A percentile compares a stretch with the other conserved stretches of the same genome.
Conservation (phyloP, 306 rosid species). For the Vigna reflexopilosa region DNA sequence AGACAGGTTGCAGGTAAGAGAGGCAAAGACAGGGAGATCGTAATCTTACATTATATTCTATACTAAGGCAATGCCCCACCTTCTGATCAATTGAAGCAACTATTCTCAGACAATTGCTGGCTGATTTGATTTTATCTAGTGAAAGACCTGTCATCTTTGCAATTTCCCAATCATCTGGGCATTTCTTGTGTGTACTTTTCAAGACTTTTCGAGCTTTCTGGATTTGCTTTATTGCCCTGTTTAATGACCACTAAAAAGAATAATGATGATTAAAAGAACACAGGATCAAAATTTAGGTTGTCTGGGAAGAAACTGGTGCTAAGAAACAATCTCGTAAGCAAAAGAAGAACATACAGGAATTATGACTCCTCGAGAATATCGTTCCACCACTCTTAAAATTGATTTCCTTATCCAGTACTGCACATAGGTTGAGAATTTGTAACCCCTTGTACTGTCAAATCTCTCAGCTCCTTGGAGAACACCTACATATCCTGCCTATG, state of each 20-base stretch:
- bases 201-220: constrained; percentile 70
- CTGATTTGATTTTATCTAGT: constrained; percentile 77
- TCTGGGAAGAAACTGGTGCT: constrained; percentile 33
- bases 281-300: constrained; percentile 46
- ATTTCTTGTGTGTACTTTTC: constrained; percentile 51
- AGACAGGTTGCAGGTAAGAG: background rate
- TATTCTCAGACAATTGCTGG: constrained; percentile 73
- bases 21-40: constrained; percentile 16
- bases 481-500: constrained; percentile 82
- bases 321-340: constrained; percentile 40
- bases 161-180: constrained; percentile 70
- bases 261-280: constrained; percentile 50
- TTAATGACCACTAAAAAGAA: constrained; percentile 66
- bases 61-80: constrained; percentile 55
- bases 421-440: constrained; percentile 88
- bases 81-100: constrained; percentile 84
- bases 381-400: constrained; percentile 74
- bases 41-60: constrained; percentile 67
- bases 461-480: constrained; percentile 94
- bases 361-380: constrained; percentile 69
- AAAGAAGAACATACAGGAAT: constrained; percentile 72
- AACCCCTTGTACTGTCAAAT: constrained; percentile 81
- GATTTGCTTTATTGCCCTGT: constrained; percentile 77
- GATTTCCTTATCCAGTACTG: constrained; percentile 93
- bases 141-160: constrained; percentile 87